phyloP scores from a whole-genome alignment of 2,329 filamentous ascomycete species.

The Penicillium sp. region DNA sequence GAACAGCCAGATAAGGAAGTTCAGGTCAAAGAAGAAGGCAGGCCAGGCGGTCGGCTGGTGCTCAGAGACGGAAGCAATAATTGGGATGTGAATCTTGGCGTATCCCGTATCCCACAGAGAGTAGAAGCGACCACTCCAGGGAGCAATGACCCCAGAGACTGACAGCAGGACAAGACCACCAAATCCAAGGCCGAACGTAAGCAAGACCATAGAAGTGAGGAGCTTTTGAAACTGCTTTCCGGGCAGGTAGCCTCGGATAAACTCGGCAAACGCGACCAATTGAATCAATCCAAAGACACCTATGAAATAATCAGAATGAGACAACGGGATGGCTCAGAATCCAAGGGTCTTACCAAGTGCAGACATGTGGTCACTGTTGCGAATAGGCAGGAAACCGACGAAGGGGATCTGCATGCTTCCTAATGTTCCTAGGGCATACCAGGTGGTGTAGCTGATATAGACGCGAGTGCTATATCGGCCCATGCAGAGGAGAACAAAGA shows the following conservation, averaged over 20 bases:
- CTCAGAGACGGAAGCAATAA: slow-evolving; percentile 99
- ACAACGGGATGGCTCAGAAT: background rate
- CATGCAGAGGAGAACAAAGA: slow-evolving; percentile 93
- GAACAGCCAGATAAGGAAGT: slow-evolving; percentile 98
- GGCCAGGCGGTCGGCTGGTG: slow-evolving; percentile 99
- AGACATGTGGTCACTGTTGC: slow-evolving; percentile 98
- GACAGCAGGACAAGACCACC: slow-evolving; percentile 78
- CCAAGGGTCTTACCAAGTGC: slow-evolving; percentile 66
- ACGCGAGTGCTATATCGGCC: slow-evolving; percentile 90
- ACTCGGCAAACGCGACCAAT: slow-evolving; percentile 87
- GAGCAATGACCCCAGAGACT: slow-evolving; percentile 85
- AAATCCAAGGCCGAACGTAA: slow-evolving; percentile 70
- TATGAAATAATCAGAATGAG: slow-evolving; percentile 37
- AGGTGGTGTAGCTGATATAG: slow-evolving; percentile 96
- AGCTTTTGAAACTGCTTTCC: slow-evolving; percentile 93
- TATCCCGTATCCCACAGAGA: slow-evolving; percentile 98
- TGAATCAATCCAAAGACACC: slow-evolving; percentile 95
- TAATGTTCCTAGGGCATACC: slow-evolving; percentile 93
- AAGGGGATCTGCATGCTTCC: slow-evolving; percentile 99
- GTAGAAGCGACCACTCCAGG: slow-evolving; percentile 98
- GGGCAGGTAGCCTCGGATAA: slow-evolving; percentile 80
- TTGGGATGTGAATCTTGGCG: slow-evolving; percentile 98
- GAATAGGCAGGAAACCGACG: slow-evolving; percentile 92
- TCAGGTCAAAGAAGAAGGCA: slow-evolving; percentile 98
- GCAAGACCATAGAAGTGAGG: slow-evolving; percentile 70